A percentile compares a stretch with the other conserved stretches of the same genome.
phyloP scores from a whole-genome alignment of 768 basidiomycete species.

The Coprinellus aureogranulatus region DNA sequence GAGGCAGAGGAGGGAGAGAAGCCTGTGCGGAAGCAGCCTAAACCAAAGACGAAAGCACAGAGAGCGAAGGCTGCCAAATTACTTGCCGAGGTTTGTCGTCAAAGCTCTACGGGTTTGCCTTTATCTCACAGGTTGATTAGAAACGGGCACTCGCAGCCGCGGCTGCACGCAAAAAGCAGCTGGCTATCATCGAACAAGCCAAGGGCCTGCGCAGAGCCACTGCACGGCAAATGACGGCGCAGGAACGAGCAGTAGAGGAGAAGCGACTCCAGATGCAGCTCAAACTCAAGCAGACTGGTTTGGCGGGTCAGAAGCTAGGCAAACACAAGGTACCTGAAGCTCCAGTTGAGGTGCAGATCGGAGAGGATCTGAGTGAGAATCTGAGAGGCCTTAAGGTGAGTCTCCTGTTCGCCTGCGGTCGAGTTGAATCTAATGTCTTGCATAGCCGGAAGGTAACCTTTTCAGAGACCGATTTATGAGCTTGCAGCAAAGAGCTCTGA shows the following conservation, averaged over 20 bases:
- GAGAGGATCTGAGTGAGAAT: conserved; percentile 85
- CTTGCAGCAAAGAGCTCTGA: conserved; percentile 80
- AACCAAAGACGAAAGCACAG: conserved; percentile 49
- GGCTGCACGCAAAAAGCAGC: conserved; percentile 57
- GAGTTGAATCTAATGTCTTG: neutral
- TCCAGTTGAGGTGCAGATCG: conserved; percentile 80
- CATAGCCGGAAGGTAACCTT: conserved; percentile 87
- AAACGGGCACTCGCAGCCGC: conserved; percentile 64
- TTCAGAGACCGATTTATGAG: conserved; percentile 88
- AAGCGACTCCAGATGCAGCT: conserved; percentile 45
- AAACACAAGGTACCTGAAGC: conserved; percentile 72
- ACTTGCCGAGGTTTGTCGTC: conserved; percentile 56
- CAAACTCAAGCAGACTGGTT: conserved; percentile 55
- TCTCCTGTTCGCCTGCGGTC: conserved; percentile 7
- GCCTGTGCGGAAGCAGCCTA: conserved; percentile 37
- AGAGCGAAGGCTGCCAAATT: conserved; percentile 62
- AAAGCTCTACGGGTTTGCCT: too few species aligned
- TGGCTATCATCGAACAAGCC: conserved; percentile 55
- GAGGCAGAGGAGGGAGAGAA: conserved; percentile 15
- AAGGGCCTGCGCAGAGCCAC: conserved; percentile 49
- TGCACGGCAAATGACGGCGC: conserved; percentile 32
- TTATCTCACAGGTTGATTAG: conserved; percentile 33
- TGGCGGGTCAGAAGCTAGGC: conserved; percentile 75
- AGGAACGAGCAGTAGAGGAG: conserved; percentile 41
- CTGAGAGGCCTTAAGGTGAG: conserved; percentile 79